A percentile compares a stretch with the other conserved stretches of the same genome.
Conservation (phyloP, 331 rosid species). For the Malus hybrid region DNA sequence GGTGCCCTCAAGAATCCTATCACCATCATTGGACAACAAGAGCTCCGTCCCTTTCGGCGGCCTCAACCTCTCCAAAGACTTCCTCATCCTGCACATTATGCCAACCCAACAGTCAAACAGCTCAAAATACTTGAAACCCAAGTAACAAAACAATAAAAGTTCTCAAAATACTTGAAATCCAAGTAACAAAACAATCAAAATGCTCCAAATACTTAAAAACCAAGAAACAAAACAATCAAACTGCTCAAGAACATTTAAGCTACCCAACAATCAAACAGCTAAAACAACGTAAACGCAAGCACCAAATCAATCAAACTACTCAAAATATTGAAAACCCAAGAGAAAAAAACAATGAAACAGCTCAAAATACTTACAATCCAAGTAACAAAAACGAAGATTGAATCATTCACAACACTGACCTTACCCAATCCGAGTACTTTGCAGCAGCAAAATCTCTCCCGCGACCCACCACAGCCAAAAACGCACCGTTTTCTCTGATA, state of each 20-base stretch:
- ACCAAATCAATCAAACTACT: too few relatives aligned
- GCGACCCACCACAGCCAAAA: slow-evolving; percentile 62
- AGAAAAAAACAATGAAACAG: not conserved
- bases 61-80: slow-evolving; percentile 67
- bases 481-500: slow-evolving; percentile 40
- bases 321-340: too few relatives aligned
- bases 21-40: slow-evolving; percentile 71
- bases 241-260: too few relatives aligned
- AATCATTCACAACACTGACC: slow-evolving; percentile 39
- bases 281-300: too few relatives aligned
- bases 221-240: not conserved
- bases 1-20: slow-evolving; percentile 79
- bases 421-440: slow-evolving; percentile 88
- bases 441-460: slow-evolving; percentile 76
- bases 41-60: slow-evolving; percentile 80
- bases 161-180: not conserved
- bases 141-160: not conserved
- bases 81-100: slow-evolving; percentile 52
- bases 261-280: too few relatives aligned
- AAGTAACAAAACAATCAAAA: slow-evolving; percentile 2
- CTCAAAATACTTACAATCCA: not conserved
- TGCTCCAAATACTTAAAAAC: not conserved
- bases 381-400: not conserved
- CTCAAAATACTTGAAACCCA: not conserved
- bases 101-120: slow-evolving; percentile 2